Evolutionary conservation across 2,329 filamentous ascomycete species (phyloP).

Genomic region (Zymoseptoria ardabiliae): DNA sequence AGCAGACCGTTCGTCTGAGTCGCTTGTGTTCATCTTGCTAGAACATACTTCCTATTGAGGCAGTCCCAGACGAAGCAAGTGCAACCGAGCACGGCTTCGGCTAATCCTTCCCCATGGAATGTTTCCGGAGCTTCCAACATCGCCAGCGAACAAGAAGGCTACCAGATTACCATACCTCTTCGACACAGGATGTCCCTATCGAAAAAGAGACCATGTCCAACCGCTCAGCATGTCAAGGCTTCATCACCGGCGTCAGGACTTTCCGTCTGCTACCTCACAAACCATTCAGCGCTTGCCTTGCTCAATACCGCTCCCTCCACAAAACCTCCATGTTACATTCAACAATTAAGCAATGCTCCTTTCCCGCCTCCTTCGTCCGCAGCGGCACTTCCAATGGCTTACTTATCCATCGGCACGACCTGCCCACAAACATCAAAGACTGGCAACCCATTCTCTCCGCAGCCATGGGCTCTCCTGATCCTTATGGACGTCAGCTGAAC

Average conservation of each 20-base stretch:
- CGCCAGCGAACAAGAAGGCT: not conserved
- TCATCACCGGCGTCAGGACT: not conserved
- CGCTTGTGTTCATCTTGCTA: not conserved
- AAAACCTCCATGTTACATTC: constrained; percentile 27
- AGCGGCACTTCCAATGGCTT: constrained; percentile 64
- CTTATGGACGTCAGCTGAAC: constrained; percentile 62
- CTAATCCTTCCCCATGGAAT: not conserved
- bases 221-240: not conserved
- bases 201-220: not conserved
- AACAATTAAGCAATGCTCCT: constrained; percentile 14
- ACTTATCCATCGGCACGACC: constrained; percentile 48
- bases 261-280: not conserved
- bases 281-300: not conserved
- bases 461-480: constrained; percentile 59
- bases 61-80: not conserved
- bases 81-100: not conserved
- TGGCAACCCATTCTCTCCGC: constrained; percentile 52
- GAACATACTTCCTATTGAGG: not conserved
- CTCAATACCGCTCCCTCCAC: not conserved
- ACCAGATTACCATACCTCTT: no score
- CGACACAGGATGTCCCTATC: not conserved
- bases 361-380: constrained; percentile 55
- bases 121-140: not conserved
- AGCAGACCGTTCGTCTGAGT: not conserved
- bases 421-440: constrained; percentile 40